phyloP scores from a whole-genome alignment of 164 flowering plant species.

The Dillenia turbinata region DNA sequence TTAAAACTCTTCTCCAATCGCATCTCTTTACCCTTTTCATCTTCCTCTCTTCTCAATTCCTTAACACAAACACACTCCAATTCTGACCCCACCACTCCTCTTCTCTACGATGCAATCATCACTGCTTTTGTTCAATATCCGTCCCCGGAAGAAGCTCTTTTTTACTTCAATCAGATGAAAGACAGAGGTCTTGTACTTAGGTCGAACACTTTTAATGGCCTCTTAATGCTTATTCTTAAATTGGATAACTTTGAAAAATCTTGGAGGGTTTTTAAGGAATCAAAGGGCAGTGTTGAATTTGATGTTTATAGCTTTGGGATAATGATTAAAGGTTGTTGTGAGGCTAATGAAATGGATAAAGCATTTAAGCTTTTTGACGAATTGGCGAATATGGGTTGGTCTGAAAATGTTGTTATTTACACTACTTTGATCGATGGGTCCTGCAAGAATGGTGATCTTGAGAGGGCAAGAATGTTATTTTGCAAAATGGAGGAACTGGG shows the following conservation, averaged over 20 bases:
- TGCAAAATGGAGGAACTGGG: slow-evolving; percentile 47
- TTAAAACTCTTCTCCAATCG: slow-evolving; percentile 34
- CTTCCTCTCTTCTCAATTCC: slow-evolving; percentile 32
- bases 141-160: slow-evolving; percentile 31
- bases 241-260: slow-evolving; percentile 30
- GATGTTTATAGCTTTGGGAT: slow-evolving; percentile 66
- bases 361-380: slow-evolving; percentile 41
- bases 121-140: slow-evolving; percentile 32
- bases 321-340: slow-evolving; percentile 62
- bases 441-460: slow-evolving; percentile 48
- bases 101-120: slow-evolving; percentile 37
- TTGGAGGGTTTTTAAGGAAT: slow-evolving; percentile 35
- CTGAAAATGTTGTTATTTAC: slow-evolving; percentile 57
- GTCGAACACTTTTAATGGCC: slow-evolving; percentile 36
- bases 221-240: slow-evolving; percentile 33
- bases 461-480: slow-evolving; percentile 43
- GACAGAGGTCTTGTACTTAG: slow-evolving; percentile 27
- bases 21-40: slow-evolving; percentile 21
- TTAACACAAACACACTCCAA: slow-evolving; percentile 18
- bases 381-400: slow-evolving; percentile 32
- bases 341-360: slow-evolving; percentile 37
- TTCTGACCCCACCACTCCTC: neutral
- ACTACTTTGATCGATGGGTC: slow-evolving; percentile 77
- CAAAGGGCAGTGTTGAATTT: slow-evolving; percentile 18
- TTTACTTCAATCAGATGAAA: slow-evolving; percentile 40